Base-by-base conservation (phyloP, 257 asterid genomes). In the Schizonepeta tenuifolia region DNA sequence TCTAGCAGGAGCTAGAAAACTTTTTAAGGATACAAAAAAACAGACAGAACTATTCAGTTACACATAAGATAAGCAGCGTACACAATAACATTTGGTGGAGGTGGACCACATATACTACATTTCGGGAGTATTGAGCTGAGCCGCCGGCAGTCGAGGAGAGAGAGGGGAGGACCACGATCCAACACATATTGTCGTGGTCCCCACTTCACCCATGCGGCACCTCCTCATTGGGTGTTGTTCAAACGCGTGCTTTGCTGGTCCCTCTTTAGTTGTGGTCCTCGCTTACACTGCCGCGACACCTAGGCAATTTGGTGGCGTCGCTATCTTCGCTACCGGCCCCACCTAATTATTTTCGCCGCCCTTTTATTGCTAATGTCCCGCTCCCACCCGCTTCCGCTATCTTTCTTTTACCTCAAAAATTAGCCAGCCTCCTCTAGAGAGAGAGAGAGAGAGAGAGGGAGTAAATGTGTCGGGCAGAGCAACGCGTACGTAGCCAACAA, bases 231-330 rank as follows among this genome's bases (percentile, higher is more conserved):
- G 60, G 5, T 54, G 50, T 20, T 24, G 33, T 1, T 54, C 7
- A 54, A 21, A 22, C n/a, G 60, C 68, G 59, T 70, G 68, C 75
- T 70, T 44, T 15, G 68, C 14, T 70, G 75, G 75, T 70, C 75
- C 75, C 75, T 8, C 2, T 28, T 26, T 8, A 17, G 4, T 4
- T 1, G 67, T 57, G 67, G 67, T 43, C 75, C 67, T 21, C 22
- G 15, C 18, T 47, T 7, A 9, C 71, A 66, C 43, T 10, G 12
- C 6, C 22, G 7, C 40, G 75, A 63, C 75, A 70, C 75, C 60
- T 57, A 40, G 63, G 17, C 40, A 26, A 8, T 21, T 21, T 0
- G 33, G 60, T 36, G 44, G 33, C 62, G 73, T 67, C 75, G 75
- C 22, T 43, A 7, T 43, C 75, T 14, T 58, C 75, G 54, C 7